A percentile compares a stretch with the other conserved stretches of the same genome.
phyloP scores from a whole-genome alignment of 2,329 filamentous ascomycete genomes.

The Parastagonospora avenae region DNA sequence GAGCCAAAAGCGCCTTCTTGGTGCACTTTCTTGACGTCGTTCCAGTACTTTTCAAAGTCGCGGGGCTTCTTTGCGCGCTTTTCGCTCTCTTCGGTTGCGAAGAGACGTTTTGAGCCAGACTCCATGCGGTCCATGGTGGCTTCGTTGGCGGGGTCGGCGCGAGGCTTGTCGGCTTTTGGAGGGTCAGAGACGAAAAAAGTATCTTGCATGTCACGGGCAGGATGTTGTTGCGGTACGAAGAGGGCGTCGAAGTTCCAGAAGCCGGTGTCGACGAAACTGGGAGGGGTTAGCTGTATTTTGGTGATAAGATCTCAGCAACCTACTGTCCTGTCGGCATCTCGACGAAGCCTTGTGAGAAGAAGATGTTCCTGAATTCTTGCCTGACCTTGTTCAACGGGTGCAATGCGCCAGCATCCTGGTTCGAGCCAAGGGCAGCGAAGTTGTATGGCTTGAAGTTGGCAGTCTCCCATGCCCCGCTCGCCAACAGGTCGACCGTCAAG shows the following conservation, averaged over 20 bases:
- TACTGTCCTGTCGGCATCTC: constrained; percentile 92
- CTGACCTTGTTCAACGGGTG: constrained; percentile 86
- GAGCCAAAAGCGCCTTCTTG: constrained; percentile 91
- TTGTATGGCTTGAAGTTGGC: constrained; percentile 86
- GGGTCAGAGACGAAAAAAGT: constrained; percentile 99
- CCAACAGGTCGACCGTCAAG: constrained; percentile 90
- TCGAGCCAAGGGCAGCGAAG: constrained; percentile 73
- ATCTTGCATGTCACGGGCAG: constrained; percentile 94
- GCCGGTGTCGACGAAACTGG: constrained; percentile 84
- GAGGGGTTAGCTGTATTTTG: constrained; percentile 8
- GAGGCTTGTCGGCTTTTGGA: constrained; percentile 69
- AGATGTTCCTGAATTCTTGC: constrained; percentile 94
- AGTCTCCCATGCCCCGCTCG: constrained; percentile 87
- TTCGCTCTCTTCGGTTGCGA: constrained; percentile 57
- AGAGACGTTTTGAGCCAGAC: constrained; percentile 56
- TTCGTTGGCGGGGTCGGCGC: constrained; percentile 59
- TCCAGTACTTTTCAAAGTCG: constrained; percentile 85
- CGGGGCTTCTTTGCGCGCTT: constrained; percentile 58
- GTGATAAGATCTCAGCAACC: constrained; percentile 13
- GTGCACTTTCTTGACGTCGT: constrained; percentile 86
- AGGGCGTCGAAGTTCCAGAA: constrained; percentile 99
- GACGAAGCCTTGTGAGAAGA: constrained; percentile 98
- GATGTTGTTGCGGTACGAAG: constrained; percentile 96
- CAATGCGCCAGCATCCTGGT: constrained; percentile 58
- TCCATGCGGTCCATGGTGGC: constrained; percentile 57